These are phyloP conservation scores for Holtermanniella nyarrowii DNA, from an alignment of 768 basidiomycete genomes.

Conservation along the genomic window DNA sequence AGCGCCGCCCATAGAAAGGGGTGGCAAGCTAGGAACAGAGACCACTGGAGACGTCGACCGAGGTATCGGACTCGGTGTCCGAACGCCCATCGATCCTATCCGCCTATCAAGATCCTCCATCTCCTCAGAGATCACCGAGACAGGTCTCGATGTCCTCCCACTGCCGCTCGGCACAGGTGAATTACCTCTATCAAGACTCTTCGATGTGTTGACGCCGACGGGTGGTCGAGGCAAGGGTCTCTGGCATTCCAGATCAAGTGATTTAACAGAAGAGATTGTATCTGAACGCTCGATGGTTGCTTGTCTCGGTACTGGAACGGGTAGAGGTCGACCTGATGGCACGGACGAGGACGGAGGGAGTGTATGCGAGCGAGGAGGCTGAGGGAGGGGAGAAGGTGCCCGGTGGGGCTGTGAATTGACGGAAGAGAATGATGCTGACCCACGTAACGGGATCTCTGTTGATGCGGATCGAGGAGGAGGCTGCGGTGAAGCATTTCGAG, in stretches of 20 bases:
- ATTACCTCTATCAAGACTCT: constrained; percentile 34
- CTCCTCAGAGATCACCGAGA: not conserved
- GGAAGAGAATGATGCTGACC: constrained; percentile 1
- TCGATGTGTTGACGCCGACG: constrained; percentile 27
- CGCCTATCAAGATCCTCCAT: not conserved
- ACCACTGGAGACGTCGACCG: too few species aligned
- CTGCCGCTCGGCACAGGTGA: not conserved
- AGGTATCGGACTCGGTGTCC: too few species aligned
- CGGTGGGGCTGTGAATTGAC: not conserved
- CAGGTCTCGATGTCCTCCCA: not conserved
- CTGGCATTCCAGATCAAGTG: constrained; percentile 22
- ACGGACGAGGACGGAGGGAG: not conserved
- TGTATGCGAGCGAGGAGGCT: not conserved
- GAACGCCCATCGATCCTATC: not conserved
- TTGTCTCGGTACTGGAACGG: not conserved
- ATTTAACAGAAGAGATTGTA: constrained; percentile 32
- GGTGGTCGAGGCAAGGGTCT: constrained; percentile 32
- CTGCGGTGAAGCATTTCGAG: not conserved
- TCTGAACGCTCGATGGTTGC: constrained; percentile 29
- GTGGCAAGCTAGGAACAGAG: too few species aligned
- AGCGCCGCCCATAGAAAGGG: too few species aligned
- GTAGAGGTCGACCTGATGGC: not conserved
- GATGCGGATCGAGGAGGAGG: constrained; percentile 1
- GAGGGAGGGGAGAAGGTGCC: not conserved
- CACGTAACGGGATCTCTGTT: constrained; percentile 2